These are phyloP conservation scores for Pyrenophora seminiperda DNA, from an alignment of 2,329 filamentous ascomycete genomes.

Conservation along the genomic window DNA sequence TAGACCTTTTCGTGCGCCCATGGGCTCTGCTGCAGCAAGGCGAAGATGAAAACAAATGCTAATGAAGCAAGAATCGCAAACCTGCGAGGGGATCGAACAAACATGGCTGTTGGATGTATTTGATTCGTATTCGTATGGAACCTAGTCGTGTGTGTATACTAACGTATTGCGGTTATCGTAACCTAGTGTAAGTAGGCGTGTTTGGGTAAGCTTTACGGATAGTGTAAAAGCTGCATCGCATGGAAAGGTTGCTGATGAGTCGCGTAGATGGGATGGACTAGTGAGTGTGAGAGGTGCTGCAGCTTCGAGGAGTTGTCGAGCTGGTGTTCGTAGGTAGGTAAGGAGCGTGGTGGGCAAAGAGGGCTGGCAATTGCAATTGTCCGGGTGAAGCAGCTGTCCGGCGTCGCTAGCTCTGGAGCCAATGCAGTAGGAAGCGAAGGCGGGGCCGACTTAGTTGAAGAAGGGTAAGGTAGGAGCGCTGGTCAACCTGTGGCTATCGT, in stretches of 20 bases:
- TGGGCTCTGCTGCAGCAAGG: conserved; percentile 36
- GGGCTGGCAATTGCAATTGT: not conserved
- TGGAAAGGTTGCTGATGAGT: conserved; percentile 5
- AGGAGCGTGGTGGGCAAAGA: conserved; percentile 10
- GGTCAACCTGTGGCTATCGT: conserved; percentile 1
- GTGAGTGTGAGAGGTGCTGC: conserved; percentile 5
- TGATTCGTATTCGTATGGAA: conserved; percentile 28
- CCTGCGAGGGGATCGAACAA: conserved; percentile 46
- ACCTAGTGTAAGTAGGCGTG: conserved; percentile 15
- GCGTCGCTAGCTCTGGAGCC: not conserved
- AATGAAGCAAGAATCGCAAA: conserved; percentile 46
- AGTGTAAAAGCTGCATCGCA: conserved; percentile 25
- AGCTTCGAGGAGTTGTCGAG: not conserved
- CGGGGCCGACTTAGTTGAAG: conserved; percentile 10
- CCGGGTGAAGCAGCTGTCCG: not conserved
- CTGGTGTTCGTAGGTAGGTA: conserved; percentile 1
- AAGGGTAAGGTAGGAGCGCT: conserved; percentile 5
- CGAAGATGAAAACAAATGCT: conserved; percentile 41
- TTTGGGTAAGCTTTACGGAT: conserved; percentile 23
- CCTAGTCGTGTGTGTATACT: conserved; percentile 20
- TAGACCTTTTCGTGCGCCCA: conserved; percentile 35
- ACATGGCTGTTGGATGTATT: conserved; percentile 30
- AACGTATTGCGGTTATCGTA: conserved; percentile 25
- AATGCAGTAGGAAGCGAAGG: conserved; percentile 11
- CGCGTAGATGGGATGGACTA: conserved; percentile 11